Conservation (phyloP, 805 yeast genomes). For the Candida tibetensis region DNA sequence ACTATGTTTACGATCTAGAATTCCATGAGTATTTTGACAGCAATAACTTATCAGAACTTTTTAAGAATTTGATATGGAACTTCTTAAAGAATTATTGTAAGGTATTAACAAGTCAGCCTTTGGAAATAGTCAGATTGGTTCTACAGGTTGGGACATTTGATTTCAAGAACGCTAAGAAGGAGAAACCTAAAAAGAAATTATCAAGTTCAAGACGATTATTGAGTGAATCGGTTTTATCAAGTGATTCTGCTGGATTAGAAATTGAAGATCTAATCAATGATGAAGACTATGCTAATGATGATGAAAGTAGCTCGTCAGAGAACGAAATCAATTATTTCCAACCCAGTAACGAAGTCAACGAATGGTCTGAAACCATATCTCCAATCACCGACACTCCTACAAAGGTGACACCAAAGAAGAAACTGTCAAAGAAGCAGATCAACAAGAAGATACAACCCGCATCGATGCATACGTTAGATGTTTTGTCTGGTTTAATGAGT, state of each 20-base stretch:
- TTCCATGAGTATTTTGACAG: conserved; percentile 64
- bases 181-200: background rate
- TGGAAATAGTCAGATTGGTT: conserved; percentile 75
- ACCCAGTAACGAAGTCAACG: conserved; percentile 11
- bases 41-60: conserved; percentile 53
- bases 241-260: conserved; percentile 8
- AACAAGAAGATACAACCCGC: conserved; percentile 48
- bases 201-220: conserved; percentile 4
- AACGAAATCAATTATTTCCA: conserved; percentile 39
- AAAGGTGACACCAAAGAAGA: background rate
- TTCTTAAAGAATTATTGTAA: conserved; percentile 68
- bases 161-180: conserved; percentile 10
- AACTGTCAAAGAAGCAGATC: background rate
- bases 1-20: conserved; percentile 56
- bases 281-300: conserved; percentile 7
- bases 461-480: conserved; percentile 62
- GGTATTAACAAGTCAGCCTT: conserved; percentile 77
- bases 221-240: conserved; percentile 3
- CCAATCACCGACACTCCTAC: background rate
- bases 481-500: conserved; percentile 59
- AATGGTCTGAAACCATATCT: conserved; percentile 7
- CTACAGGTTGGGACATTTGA: conserved; percentile 75
- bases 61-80: conserved; percentile 56
- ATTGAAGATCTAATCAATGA: background rate
- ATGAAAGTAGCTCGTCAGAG: conserved; percentile 11